Evolutionary conservation across 2,329 filamentous ascomycete genomes (phyloP).

Genomic region (Curvularia lunata): DNA sequence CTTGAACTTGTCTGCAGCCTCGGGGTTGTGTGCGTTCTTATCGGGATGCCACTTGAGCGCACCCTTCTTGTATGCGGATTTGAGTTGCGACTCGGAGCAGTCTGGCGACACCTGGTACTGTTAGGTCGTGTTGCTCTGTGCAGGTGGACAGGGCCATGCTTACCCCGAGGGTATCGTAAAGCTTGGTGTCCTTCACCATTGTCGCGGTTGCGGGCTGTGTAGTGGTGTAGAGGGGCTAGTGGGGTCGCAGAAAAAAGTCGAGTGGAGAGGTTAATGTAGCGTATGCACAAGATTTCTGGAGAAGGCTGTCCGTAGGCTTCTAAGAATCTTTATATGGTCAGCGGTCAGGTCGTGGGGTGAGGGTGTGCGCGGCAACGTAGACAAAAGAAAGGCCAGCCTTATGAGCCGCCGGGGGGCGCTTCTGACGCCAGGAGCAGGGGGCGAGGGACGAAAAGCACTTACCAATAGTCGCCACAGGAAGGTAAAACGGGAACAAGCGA

Average conservation of each 20-base stretch:
- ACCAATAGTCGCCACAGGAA: slow-evolving; percentile 25
- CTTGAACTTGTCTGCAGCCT: slow-evolving; percentile 97
- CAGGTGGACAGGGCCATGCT: slow-evolving; percentile 41
- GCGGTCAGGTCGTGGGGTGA: slow-evolving; percentile 17
- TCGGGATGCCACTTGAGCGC: slow-evolving; percentile 88
- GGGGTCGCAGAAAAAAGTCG: slow-evolving; percentile 35
- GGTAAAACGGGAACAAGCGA: slow-evolving; percentile 1
- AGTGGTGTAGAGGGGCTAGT: slow-evolving; percentile 28
- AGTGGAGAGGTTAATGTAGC: slow-evolving; percentile 18
- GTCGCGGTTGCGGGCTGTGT: slow-evolving; percentile 45
- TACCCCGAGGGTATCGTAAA: slow-evolving; percentile 81
- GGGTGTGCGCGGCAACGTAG: slow-evolving; percentile 22
- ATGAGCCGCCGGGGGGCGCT: slow-evolving; percentile 17
- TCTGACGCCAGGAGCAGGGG: slow-evolving; percentile 10
- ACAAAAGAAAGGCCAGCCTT: slow-evolving; percentile 22
- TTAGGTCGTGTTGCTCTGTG: slow-evolving; percentile 18
- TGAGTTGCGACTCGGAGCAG: slow-evolving; percentile 84
- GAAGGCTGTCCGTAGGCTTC: slow-evolving; percentile 11
- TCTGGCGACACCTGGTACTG: slow-evolving; percentile 71
- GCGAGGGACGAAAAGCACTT: slow-evolving; percentile 21
- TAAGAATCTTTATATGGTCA: slow-evolving; percentile 22
- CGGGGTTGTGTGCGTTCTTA: slow-evolving; percentile 94
- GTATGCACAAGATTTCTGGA: slow-evolving; percentile 14
- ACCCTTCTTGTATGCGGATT: slow-evolving; percentile 85
- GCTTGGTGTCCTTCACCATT: slow-evolving; percentile 81